Base-by-base conservation (phyloP, 2,329 filamentous ascomycete genomes). In the Coniochaeta sp. region DNA sequence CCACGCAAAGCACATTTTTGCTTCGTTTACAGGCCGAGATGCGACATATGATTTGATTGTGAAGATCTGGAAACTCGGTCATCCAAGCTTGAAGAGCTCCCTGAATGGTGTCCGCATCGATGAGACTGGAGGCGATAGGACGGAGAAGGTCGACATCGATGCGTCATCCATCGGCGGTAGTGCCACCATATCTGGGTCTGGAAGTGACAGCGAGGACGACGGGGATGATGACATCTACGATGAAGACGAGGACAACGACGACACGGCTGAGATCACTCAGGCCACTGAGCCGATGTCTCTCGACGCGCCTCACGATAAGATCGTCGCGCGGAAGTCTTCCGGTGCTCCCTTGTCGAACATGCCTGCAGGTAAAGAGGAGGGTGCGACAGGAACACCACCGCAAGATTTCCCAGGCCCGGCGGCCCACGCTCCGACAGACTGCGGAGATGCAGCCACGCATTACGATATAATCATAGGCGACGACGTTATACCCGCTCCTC, bases 41-140 rank as follows among this genome's bases (percentile, higher is more conserved):
- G 90, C 91, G 3, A 97, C 95, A 0, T 99, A 97, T 64, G 95
- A 99, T 65, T 74, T 99, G 45, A 91, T 99, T 64, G 87, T 99
- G 58, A 95, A 95, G 54, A 97, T 99, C 53, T 99, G 94, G 94
- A 96, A 96, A 67, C 86, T 96, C 27, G 94, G 89, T 14, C 94
- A 99, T 65, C 92, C 94, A 2, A 89, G 90, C 51, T 72, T 99
- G 27, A 89, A 90, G 67, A 96, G 91, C 65, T 95, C 90, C 4
- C 74, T 96, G 3, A 96, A 96, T 56, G 92, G 94, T 3, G 89
- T 95, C 10, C 81, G 83, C 12, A 76, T 96, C 3, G 88, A 91
- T 57, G 85, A 89, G 55, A 86, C 83, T 0, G 87, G 89, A 6
- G 91, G 90, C 20, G 91, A 96, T 67, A 95, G 94, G 71, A 96